These are phyloP conservation scores for Cicer judaicum DNA, from an alignment of 306 rosid species.

Conservation along the genomic window DNA sequence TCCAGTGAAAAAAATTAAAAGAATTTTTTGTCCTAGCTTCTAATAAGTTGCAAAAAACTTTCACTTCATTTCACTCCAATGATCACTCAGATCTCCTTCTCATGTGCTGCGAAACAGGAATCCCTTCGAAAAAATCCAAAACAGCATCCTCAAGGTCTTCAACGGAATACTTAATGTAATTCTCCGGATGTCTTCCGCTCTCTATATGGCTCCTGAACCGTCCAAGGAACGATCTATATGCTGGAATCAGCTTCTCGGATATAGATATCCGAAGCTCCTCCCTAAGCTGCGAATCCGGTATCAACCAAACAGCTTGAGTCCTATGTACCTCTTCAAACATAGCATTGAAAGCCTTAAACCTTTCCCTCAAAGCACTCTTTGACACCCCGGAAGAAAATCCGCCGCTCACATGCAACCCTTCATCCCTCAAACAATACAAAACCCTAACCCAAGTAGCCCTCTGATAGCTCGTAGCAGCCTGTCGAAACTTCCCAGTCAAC, in stretches of 20 bases:
- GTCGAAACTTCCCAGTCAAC: slow-evolving; percentile 79
- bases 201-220: slow-evolving; percentile 86
- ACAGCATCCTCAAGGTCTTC: slow-evolving; percentile 90
- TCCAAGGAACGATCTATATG: slow-evolving; percentile 93
- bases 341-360: slow-evolving; percentile 93
- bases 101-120: slow-evolving; percentile 70
- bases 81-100: slow-evolving; percentile 86
- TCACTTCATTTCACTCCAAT: slow-evolving; percentile 9
- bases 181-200: slow-evolving; percentile 96
- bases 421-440: slow-evolving; percentile 84
- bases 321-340: slow-evolving; percentile 97
- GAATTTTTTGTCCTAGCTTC: slow-evolving; percentile 78
- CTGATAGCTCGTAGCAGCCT: slow-evolving; percentile 93
- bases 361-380: slow-evolving; percentile 88
- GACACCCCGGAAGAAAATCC: slow-evolving; percentile 93
- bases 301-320: slow-evolving; percentile 86
- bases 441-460: slow-evolving; percentile 96
- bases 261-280: slow-evolving; percentile 94
- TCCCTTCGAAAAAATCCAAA: slow-evolving; percentile 92
- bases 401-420: slow-evolving; percentile 89
- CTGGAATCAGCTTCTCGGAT: slow-evolving; percentile 88
- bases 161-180: slow-evolving; percentile 87
- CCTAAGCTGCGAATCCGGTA: slow-evolving; percentile 93
- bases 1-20: slow-evolving; percentile 83
- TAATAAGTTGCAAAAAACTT: slow-evolving; percentile 61